Evolutionary conservation across 192 early-diverging fungal genomes (phyloP), one percentile per base, ranked within the genome.

Genomic region (Coemansia nantahalensis): DNA sequence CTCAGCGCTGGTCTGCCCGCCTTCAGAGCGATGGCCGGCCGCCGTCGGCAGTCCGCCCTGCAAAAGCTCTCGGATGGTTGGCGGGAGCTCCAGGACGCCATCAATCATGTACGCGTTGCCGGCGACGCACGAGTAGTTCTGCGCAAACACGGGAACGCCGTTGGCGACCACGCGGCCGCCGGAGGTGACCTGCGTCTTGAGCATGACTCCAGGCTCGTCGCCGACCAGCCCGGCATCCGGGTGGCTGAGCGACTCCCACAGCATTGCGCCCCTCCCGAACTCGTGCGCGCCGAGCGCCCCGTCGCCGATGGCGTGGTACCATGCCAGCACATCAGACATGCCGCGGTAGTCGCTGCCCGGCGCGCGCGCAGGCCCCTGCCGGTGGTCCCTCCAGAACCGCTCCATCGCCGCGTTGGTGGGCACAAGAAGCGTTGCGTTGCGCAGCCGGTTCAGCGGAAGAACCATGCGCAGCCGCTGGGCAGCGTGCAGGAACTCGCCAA

Each of bases 381-480:
- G 48, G 17, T 61, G 57, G 35, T 69, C 62, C 36, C 60, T 50
- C 16, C 66, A 42, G 48, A 68, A 77, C 15, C 22, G 34, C 26
- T 38, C 39, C 11, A 85, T 54, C 1, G 83, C 83, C 15, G 69
- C 68, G 63, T 85, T 82, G 11, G 72, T 77, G 26, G 82, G 83
- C 21, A 80, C 83, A 52, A 85, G 70, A 24, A 85, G 59, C 16
- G 83, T 85, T 6, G 59, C 80, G 32, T 76, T 68, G 32, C 76
- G 59, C n/a, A 85, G 17, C 18, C 54, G 60, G 45, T 85, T 85
- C 18, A 85, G 64, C 36, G 61, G 61, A 2, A 81, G 68, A 9
- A 83, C 67, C 57, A 85, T 65, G 19, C 77, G 76, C 31, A 70
- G 61, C 34, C 78, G 76, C 51, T 85, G 83, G 13, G 83, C 69